A percentile compares a stretch with the other conserved stretches of the same genome.
phyloP scores from a whole-genome alignment of 257 asterid species.

The Fraxinus americana region DNA sequence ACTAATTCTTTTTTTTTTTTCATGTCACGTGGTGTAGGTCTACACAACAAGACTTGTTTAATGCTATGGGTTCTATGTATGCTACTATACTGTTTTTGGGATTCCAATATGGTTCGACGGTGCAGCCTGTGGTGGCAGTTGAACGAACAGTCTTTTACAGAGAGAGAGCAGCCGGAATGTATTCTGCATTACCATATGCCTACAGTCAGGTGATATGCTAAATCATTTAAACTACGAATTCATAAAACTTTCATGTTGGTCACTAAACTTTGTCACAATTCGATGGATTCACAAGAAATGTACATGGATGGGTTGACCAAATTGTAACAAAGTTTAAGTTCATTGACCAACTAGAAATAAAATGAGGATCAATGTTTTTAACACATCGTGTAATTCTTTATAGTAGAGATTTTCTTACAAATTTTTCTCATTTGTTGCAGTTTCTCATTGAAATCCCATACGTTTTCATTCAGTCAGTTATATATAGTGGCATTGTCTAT shows the following conservation, averaged over 20 bases:
- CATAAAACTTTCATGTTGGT: conserved; percentile 14
- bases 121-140: conserved; percentile 37
- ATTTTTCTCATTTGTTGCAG: conserved; percentile 12
- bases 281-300: too few species aligned
- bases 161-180: conserved; percentile 43
- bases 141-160: conserved; percentile 43
- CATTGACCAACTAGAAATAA: neutral
- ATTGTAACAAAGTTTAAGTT: too few species aligned
- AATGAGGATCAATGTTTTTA: neutral
- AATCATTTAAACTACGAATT: neutral
- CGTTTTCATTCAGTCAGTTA: conserved; percentile 16
- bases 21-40: conserved; percentile 18
- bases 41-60: conserved; percentile 33
- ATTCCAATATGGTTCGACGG: conserved; percentile 36
- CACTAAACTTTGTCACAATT: too few species aligned
- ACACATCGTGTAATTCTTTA: neutral
- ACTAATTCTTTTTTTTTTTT: neutral
- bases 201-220: conserved; percentile 28
- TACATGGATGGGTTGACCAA: too few species aligned
- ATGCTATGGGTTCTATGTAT: conserved; percentile 42
- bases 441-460: conserved; percentile 24
- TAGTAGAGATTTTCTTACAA: neutral
- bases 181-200: conserved; percentile 43
- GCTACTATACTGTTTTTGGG: conserved; percentile 35
- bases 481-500: conserved; percentile 22